Base-by-base conservation (phyloP, 2,329 filamentous ascomycete genomes). In the Diaporthe humulicola region DNA sequence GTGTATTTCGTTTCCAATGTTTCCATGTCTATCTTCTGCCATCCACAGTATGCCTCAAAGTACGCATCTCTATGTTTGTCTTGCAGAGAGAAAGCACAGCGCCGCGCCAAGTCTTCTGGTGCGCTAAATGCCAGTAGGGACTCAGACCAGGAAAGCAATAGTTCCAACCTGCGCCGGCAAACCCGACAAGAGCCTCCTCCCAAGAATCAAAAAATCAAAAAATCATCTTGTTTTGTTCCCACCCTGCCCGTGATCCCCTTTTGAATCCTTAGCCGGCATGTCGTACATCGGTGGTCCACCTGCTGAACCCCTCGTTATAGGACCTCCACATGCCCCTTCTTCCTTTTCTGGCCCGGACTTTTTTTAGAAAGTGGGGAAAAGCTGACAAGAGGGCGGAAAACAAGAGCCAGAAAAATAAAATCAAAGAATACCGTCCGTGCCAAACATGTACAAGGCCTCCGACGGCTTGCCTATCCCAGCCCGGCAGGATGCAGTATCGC, bases 11-110 rank as follows among this genome's bases (percentile, higher is more conserved):
- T 74, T 70, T 73, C 66, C 45, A 70, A 57, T 58, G 38, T 50
- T 66, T 61, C 48, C 33, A 50, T 48, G 30, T 74, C 58, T 74
- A 74, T 74, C 74, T 76, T 71, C 72, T 69, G 74, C 67, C 67
- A 67, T 61, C 50, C 60, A 64, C 64, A 74, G 60, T 71, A 74
- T 71, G 60, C 73, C 73, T 28, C 57, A 48, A 52, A 57, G 25
- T 60, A 61, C 66, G 74, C 67, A 61, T 74, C 42, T 74, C 71
- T 74, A 67, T 74, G 71, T 52, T 60, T 73, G 52, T 71, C 66
- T 56, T 56, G 66, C 71, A 75, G 57, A 73, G 61, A 25, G n/a
- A 54, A 64, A 75, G 60, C 52, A 70, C 38, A 76, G 67, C 42
- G 58, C 58, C 67, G 22, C 56, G 42, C 70, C 57, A 64, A 28